These are phyloP conservation scores for Coelastrella sp. DNA, from an alignment of 139 green algal genomes.

Conservation along the genomic window DNA sequence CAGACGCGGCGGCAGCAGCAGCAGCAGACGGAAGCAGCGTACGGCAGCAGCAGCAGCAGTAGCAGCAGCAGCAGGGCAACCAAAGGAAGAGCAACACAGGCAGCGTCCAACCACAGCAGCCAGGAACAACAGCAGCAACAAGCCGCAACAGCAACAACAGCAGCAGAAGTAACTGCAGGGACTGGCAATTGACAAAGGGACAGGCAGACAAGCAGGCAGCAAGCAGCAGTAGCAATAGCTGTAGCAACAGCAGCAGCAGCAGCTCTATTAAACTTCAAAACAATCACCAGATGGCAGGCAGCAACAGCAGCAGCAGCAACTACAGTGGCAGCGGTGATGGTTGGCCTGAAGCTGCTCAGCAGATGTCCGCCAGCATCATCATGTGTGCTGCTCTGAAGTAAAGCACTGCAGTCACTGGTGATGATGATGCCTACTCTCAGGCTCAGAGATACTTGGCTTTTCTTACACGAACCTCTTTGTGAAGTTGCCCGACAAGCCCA, in stretches of 20 bases:
- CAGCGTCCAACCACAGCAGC: background rate
- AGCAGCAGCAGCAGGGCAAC: background rate
- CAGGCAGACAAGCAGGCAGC: background rate
- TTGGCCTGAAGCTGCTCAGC: no score
- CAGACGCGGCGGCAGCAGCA: background rate
- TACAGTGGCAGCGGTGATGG: background rate
- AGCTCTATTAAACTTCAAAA: background rate
- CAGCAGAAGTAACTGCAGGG: background rate
- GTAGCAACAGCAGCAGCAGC: background rate
- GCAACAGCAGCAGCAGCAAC: background rate
- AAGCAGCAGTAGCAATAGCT: background rate
- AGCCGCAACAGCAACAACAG: background rate
- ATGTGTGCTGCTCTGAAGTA: no score
- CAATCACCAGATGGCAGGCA: background rate
- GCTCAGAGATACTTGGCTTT: no score
- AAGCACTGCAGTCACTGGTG: no score
- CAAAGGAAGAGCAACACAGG: background rate
- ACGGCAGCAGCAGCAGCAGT: background rate
- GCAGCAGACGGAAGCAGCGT: background rate
- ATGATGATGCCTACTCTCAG: no score
- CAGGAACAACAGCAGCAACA: background rate
- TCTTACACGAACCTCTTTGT: no score
- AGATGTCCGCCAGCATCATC: no score
- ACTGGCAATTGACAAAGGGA: background rate
- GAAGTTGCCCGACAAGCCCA: no score